These are phyloP conservation scores for Sonneratia alba DNA, from an alignment of 345 rosid genomes.

Conservation along the genomic window DNA sequence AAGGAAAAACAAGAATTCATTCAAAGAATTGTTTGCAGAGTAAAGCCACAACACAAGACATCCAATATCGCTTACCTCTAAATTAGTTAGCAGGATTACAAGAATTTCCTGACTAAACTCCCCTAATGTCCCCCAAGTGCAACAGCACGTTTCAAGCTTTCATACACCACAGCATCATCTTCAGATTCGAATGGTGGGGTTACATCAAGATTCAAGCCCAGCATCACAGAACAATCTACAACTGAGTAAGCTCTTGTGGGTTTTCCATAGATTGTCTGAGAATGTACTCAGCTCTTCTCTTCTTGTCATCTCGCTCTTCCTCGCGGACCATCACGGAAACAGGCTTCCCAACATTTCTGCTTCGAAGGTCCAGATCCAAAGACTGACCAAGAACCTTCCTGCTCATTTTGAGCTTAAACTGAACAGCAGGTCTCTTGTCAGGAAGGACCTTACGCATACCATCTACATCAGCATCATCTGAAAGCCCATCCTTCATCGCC, in stretches of 20 bases:
- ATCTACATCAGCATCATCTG: slow-evolving; percentile 31
- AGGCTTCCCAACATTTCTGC: slow-evolving; percentile 35
- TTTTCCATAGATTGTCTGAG: slow-evolving; percentile 80
- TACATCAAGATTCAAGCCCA: slow-evolving; percentile 3
- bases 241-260: slow-evolving; percentile 79
- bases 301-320: slow-evolving; percentile 92
- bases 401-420: slow-evolving; percentile 49
- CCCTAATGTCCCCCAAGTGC: slow-evolving; percentile 9
- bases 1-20: slow-evolving; percentile 3
- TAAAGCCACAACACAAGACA: slow-evolving; percentile 10
- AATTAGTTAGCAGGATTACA: slow-evolving; percentile 11
- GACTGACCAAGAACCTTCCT: slow-evolving; percentile 60
- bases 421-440: slow-evolving; percentile 41
- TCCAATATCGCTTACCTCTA: slow-evolving; percentile 11
- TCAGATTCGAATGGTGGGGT: neutral
- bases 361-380: slow-evolving; percentile 47
- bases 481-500: slow-evolving; percentile 42
- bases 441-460: slow-evolving; percentile 40
- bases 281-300: slow-evolving; percentile 89
- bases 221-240: slow-evolving; percentile 24
- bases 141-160: neutral
- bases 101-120: slow-evolving; percentile 14
- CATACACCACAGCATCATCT: neutral
- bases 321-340: slow-evolving; percentile 37
- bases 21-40: slow-evolving; percentile 15